Conservation (phyloP, 352 stramenopile species). For the Phytophthora tentaculata region DNA sequence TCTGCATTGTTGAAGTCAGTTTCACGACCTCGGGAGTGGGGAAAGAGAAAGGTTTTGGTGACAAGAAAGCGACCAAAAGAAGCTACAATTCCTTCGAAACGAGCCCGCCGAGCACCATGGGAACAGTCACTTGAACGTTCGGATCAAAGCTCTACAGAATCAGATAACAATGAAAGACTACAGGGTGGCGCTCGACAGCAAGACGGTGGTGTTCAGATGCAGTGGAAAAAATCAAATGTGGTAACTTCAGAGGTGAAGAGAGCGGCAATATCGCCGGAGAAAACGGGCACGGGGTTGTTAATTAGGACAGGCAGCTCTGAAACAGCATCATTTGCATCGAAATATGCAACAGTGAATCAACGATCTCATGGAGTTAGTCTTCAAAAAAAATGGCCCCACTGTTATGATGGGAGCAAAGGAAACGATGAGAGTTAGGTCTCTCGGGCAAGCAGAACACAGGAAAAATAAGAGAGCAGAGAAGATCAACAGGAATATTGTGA, state of each 20-base stretch:
- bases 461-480: background rate
- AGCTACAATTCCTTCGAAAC: background rate
- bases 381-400: no score
- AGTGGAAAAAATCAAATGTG: no score
- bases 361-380: no score
- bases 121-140: background rate
- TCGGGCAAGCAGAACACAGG: background rate
- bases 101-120: background rate
- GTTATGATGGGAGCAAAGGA: no score
- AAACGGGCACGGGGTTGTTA: no score
- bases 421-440: background rate
- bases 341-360: no score
- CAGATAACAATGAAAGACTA: background rate
- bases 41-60: slow-evolving; percentile 5
- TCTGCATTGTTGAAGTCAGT: background rate
- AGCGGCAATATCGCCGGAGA: background rate
- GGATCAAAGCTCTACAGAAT: slow-evolving; percentile 1
- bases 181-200: background rate
- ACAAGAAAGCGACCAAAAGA: slow-evolving; percentile 1
- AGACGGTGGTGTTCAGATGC: background rate
- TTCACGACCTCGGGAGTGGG: slow-evolving; percentile 6
- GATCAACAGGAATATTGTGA: background rate
- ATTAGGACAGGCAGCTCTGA: no score
- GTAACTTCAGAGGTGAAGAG: background rate
- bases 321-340: no score